Conservation (phyloP, 2,329 filamentous ascomycete genomes). For the Simplicillium aogashimaense region DNA sequence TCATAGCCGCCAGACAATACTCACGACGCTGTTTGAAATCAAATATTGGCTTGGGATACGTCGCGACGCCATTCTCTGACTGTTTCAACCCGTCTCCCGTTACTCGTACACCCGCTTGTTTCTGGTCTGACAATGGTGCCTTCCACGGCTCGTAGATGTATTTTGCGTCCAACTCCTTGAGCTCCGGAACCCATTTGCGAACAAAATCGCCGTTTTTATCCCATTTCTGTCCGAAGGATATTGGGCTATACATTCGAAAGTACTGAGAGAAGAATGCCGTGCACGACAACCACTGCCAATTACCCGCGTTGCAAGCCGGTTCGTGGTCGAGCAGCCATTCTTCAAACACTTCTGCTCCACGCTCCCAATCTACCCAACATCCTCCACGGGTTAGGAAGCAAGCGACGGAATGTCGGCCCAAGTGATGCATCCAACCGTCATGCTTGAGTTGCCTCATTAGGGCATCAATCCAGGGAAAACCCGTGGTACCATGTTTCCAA, state of each 20-base stretch:
- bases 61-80: conserved; percentile 22
- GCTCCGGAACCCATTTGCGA: conserved; percentile 56
- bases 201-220: conserved; percentile 59
- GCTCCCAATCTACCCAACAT: conserved; percentile 71
- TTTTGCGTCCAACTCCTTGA: conserved; percentile 50
- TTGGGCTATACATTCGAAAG: conserved; percentile 59
- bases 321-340: conserved; percentile 70
- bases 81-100: conserved; percentile 38
- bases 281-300: conserved; percentile 72
- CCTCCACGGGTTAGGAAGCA: conserved; percentile 74
- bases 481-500: conserved; percentile 60
- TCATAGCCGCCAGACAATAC: conserved; percentile 58
- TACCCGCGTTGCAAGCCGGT: conserved; percentile 61
- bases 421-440: conserved; percentile 74
- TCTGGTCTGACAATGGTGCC: conserved; percentile 58
- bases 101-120: conserved; percentile 54
- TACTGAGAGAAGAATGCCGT: conserved; percentile 67
- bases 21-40: conserved; percentile 56
- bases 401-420: conserved; percentile 67
- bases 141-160: conserved; percentile 77
- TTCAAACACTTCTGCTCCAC: conserved; percentile 69
- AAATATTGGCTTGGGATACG: conserved; percentile 70
- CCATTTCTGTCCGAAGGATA: conserved; percentile 68
- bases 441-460: conserved; percentile 63
- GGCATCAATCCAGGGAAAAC: conserved; percentile 74